These are phyloP conservation scores for Chaetomidium leptoderma DNA, from an alignment of 495 filamentous ascomycete genomes.

Conservation along the genomic window DNA sequence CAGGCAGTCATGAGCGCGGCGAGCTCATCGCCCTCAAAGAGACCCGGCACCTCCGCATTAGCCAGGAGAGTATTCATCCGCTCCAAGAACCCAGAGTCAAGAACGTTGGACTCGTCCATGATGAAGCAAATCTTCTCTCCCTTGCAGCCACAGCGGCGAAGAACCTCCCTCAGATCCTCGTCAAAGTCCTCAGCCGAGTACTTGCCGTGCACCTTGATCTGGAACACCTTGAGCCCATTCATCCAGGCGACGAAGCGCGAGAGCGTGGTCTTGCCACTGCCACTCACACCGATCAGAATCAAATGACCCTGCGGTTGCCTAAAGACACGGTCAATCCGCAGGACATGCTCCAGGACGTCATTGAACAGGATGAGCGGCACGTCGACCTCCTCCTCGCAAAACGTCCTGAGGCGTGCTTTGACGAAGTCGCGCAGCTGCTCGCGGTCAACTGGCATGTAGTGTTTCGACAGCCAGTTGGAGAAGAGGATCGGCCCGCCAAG, in stretches of 20 bases:
- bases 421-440: slow-evolving; percentile 94
- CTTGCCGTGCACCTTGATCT: slow-evolving; percentile 98
- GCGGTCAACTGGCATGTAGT: slow-evolving; percentile 94
- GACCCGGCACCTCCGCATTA: slow-evolving; percentile 94
- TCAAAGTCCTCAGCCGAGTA: slow-evolving; percentile 99
- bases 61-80: slow-evolving; percentile 98
- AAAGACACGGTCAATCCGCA: slow-evolving; percentile 98
- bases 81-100: slow-evolving; percentile 97
- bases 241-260: slow-evolving; percentile 99
- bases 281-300: slow-evolving; percentile 96
- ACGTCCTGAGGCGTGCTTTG: slow-evolving; percentile 92
- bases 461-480: slow-evolving; percentile 99
- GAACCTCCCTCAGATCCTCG: slow-evolving; percentile 89
- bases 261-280: slow-evolving; percentile 95
- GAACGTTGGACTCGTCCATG: slow-evolving; percentile 98
- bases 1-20: slow-evolving; percentile 96
- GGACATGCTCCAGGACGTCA: slow-evolving; percentile 93
- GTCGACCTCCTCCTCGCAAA: slow-evolving; percentile 99
- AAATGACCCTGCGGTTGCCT: slow-evolving; percentile 96
- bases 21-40: slow-evolving; percentile 97
- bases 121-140: slow-evolving; percentile 99
- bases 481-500: slow-evolving; percentile 93
- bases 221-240: slow-evolving; percentile 98
- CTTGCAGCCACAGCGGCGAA: slow-evolving; percentile 91
- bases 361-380: slow-evolving; percentile 97